A percentile compares a stretch with the other conserved stretches of the same genome.
Evolutionary conservation across 2,329 filamentous ascomycete genomes (phyloP).

Genomic region (Endothia cerciana): DNA sequence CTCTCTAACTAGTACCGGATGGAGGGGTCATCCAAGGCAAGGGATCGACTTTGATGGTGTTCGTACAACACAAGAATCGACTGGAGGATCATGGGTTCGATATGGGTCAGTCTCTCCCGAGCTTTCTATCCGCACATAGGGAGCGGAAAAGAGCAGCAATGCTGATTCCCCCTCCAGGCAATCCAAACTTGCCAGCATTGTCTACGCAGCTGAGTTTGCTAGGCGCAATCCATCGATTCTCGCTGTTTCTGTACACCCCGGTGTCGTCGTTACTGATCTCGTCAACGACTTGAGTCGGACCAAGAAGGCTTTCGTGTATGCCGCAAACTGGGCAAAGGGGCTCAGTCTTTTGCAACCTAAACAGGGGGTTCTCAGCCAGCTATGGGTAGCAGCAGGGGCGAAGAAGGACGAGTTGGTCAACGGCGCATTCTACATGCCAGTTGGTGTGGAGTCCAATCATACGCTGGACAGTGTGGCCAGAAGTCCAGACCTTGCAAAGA

Average conservation of each 20-base stretch:
- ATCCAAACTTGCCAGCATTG: slow-evolving; percentile 36
- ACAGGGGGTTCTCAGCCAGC: slow-evolving; percentile 44
- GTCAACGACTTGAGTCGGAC: slow-evolving; percentile 28
- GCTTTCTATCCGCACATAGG: background rate
- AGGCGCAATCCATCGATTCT: slow-evolving; percentile 34
- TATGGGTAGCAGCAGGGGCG: slow-evolving; percentile 44
- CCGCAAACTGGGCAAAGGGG: slow-evolving; percentile 27
- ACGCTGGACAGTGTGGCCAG: slow-evolving; percentile 34
- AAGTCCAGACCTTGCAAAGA: slow-evolving; percentile 36
- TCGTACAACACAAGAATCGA: slow-evolving; percentile 31
- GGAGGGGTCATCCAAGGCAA: slow-evolving; percentile 30
- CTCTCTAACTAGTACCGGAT: slow-evolving; percentile 33
- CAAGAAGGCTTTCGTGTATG: slow-evolving; percentile 31
- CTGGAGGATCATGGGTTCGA: slow-evolving; percentile 32
- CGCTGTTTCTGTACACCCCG: slow-evolving; percentile 35
- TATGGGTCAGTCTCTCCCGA: slow-evolving; percentile 33
- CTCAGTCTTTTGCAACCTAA: slow-evolving; percentile 34
- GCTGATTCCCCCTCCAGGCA: slow-evolving; percentile 41
- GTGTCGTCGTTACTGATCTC: slow-evolving; percentile 36
- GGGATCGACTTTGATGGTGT: slow-evolving; percentile 36
- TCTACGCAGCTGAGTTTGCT: slow-evolving; percentile 36
- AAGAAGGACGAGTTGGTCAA: slow-evolving; percentile 35
- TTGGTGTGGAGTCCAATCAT: slow-evolving; percentile 37
- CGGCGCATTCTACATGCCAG: slow-evolving; percentile 43
- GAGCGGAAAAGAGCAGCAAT: background rate